These are phyloP conservation scores for Pseudopithomyces maydicus DNA, from an alignment of 2,329 filamentous ascomycete genomes.

Conservation along the genomic window DNA sequence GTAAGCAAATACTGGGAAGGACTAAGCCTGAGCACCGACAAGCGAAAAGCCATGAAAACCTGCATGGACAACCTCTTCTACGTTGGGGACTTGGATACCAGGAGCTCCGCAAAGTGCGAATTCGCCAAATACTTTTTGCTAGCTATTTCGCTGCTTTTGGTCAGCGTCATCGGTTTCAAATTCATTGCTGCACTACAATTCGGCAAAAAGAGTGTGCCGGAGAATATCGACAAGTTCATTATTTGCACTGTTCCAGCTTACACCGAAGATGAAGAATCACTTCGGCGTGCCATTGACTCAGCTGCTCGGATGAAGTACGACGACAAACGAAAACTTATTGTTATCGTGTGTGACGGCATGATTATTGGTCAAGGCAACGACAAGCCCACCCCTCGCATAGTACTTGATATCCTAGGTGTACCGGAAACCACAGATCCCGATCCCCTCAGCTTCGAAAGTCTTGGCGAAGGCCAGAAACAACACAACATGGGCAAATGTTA, in stretches of 20 bases:
- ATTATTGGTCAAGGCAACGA: constrained; percentile 99
- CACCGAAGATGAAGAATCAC: constrained; percentile 96
- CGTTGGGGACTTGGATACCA: constrained; percentile 86
- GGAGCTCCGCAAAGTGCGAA: constrained; percentile 81
- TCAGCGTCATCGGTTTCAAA: constrained; percentile 87
- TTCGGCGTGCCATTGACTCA: constrained; percentile 96
- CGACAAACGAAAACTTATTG: constrained; percentile 94
- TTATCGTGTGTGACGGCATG: constrained; percentile 97
- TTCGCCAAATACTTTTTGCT: constrained; percentile 91
- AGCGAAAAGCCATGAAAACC: constrained; percentile 72
- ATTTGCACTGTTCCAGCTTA: constrained; percentile 98
- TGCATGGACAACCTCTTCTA: constrained; percentile 97
- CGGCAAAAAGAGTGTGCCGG: constrained; percentile 84
- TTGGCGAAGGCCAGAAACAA: constrained; percentile 94
- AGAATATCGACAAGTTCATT: constrained; percentile 97
- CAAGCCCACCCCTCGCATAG: constrained; percentile 90
- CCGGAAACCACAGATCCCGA: constrained; percentile 93
- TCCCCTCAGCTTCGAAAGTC: constrained; percentile 92
- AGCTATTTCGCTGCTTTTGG: constrained; percentile 79
- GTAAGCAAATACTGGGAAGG: constrained; percentile 82
- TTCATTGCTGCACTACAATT: constrained; percentile 97
- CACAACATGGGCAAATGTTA: constrained; percentile 99
- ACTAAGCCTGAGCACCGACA: constrained; percentile 61
- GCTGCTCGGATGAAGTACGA: constrained; percentile 95
- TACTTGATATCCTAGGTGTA: constrained; percentile 95